These are phyloP conservation scores for Ophiocordyceps unilateralis DNA, from an alignment of 2,329 filamentous ascomycete genomes.

Conservation along the genomic window DNA sequence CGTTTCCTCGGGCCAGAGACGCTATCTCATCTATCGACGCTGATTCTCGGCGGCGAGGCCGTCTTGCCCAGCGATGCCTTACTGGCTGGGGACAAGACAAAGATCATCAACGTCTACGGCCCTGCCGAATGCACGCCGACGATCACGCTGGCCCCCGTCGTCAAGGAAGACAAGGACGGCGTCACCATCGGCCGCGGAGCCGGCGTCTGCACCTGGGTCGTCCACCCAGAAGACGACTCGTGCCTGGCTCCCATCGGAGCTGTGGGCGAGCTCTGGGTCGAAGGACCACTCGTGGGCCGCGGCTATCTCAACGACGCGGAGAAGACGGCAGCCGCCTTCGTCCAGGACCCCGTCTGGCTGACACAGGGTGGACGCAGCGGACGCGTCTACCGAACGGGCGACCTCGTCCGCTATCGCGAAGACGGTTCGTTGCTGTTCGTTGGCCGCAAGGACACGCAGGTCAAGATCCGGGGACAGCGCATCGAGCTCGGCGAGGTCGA, in stretches of 20 bases:
- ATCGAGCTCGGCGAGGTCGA: constrained; percentile 22
- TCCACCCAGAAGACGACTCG: constrained; percentile 3
- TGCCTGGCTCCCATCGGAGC: constrained; percentile 4
- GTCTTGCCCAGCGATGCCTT: constrained; percentile 1
- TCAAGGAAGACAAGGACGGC: neutral
- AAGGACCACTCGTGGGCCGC: constrained; percentile 6
- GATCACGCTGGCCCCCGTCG: neutral
- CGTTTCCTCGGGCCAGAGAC: constrained; percentile 2
- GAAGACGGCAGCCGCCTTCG: constrained; percentile 10
- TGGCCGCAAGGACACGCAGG: constrained; percentile 16
- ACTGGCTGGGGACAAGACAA: constrained; percentile 3
- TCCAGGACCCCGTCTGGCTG: constrained; percentile 2
- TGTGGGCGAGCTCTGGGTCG: constrained; percentile 7
- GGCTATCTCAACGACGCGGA: constrained; percentile 6
- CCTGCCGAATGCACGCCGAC: constrained; percentile 7
- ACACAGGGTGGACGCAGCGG: constrained; percentile 2
- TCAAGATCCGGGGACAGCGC: constrained; percentile 37
- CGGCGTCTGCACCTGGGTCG: constrained; percentile 5
- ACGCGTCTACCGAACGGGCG: constrained; percentile 27
- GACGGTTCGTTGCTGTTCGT: constrained; percentile 20
- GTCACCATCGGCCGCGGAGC: constrained; percentile 2
- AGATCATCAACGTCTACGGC: constrained; percentile 8
- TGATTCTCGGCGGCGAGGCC: constrained; percentile 7
- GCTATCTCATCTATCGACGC: constrained; percentile 3
- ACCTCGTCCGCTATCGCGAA: constrained; percentile 22